A percentile compares a stretch with the other conserved stretches of the same genome.
Conservation (phyloP, 345 rosid species). For the Kernera saxatilis region DNA sequence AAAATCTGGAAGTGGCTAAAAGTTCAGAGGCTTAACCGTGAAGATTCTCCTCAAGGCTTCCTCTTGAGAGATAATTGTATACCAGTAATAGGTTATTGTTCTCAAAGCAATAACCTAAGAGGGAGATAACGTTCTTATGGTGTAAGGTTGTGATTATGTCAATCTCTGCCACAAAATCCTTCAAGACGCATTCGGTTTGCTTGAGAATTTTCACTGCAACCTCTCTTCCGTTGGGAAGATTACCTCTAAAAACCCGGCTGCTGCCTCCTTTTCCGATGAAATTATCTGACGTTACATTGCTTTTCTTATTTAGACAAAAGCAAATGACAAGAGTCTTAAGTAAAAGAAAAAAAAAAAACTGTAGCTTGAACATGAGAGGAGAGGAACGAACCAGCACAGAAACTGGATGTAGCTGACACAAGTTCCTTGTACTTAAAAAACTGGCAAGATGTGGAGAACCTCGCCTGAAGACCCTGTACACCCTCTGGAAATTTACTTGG, state of each 20-base stretch:
- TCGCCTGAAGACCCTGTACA: slow-evolving; percentile 50
- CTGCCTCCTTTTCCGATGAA: slow-evolving; percentile 89
- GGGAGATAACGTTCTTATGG: slow-evolving; percentile 78
- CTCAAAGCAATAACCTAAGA: slow-evolving; percentile 81
- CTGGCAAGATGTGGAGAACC: slow-evolving; percentile 66
- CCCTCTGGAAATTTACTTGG: slow-evolving; percentile 42
- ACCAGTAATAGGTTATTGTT: slow-evolving; percentile 57
- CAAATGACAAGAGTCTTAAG: background rate
- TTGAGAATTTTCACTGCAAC: slow-evolving; percentile 90
- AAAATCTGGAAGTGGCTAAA: background rate
- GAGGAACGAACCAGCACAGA: slow-evolving; percentile 51
- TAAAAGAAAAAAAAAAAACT: too few relatives aligned
- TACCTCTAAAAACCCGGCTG: slow-evolving; percentile 76
- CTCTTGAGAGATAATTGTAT: slow-evolving; percentile 78
- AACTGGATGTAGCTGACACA: slow-evolving; percentile 52
- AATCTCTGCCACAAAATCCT: slow-evolving; percentile 73
- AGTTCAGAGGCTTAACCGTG: slow-evolving; percentile 52
- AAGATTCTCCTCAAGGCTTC: slow-evolving; percentile 96
- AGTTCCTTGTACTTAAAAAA: slow-evolving; percentile 76
- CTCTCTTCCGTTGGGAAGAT: slow-evolving; percentile 76
- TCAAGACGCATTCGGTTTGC: slow-evolving; percentile 51
- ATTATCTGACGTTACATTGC: slow-evolving; percentile 44
- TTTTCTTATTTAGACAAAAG: background rate
- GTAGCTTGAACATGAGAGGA: slow-evolving; percentile 2
- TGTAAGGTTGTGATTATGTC: slow-evolving; percentile 68